Evolutionary conservation across 805 yeast genomes (phyloP).

Genomic region (Yarrowia sp.): DNA sequence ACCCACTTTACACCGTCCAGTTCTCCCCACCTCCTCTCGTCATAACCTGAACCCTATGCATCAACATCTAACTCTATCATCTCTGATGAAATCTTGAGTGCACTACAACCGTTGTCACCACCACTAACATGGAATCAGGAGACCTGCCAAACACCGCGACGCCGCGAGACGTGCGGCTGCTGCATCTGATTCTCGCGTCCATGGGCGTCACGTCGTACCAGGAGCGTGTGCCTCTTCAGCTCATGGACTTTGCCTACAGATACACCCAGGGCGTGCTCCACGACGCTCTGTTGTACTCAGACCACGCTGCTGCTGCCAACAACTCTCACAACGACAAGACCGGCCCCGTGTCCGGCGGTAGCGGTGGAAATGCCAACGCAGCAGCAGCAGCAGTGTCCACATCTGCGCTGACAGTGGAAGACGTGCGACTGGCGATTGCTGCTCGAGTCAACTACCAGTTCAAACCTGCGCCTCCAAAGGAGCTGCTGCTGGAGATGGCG

Average conservation of each 20-base stretch:
- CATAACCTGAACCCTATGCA: background rate
- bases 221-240: slow-evolving; percentile 93
- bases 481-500: slow-evolving; percentile 86
- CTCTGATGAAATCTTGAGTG: background rate
- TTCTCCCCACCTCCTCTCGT: too few relatives aligned
- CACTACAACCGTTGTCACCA: background rate
- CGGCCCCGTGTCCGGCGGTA: slow-evolving; percentile 38
- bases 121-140: slow-evolving; percentile 39
- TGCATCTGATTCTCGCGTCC: slow-evolving; percentile 90
- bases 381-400: slow-evolving; percentile 32
- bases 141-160: slow-evolving; percentile 43
- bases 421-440: slow-evolving; percentile 88
- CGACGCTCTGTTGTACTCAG: slow-evolving; percentile 89
- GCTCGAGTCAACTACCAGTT: slow-evolving; percentile 96
- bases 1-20: too few relatives aligned
- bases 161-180: slow-evolving; percentile 90
- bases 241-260: slow-evolving; percentile 93
- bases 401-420: slow-evolving; percentile 73
- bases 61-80: slow-evolving; percentile 27
- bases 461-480: slow-evolving; percentile 95
- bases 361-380: slow-evolving; percentile 31
- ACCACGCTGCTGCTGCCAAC: slow-evolving; percentile 58
- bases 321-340: slow-evolving; percentile 38
- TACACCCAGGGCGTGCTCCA: slow-evolving; percentile 86
- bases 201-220: slow-evolving; percentile 91